Base-by-base conservation (phyloP, 2,329 filamentous ascomycete genomes). In the Alternaria atra region DNA sequence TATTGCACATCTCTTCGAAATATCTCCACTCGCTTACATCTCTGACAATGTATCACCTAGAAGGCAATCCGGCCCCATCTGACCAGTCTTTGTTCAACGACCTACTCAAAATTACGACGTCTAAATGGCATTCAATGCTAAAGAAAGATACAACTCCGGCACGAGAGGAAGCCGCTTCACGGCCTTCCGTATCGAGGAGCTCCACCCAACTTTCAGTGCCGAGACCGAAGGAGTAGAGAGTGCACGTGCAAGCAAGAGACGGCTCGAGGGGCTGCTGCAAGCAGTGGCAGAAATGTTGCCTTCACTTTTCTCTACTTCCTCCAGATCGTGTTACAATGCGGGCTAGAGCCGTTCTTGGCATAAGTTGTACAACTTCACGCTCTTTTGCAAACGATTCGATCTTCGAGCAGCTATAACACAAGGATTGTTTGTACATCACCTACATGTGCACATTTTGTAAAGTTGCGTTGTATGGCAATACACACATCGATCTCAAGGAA, bases 401-500 rank as follows among this genome's bases (percentile, higher is more conserved):
- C 17, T 23, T 25, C 39, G 7, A 42, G 20, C 20, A 8, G 25
- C 13, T 20, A 25, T 7, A 6, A 20, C 10, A 23, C 6, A 42
- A 42, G 12, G 25, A 7, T 13, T 12, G 12, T 42, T 17, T 7
- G 12, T 25, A 12, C 12, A 12, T 25, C 25, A 15, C 20, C 39
- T 6, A 25, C 20, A 42, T 86, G 20, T 77, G 80, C 47, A 81
- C 86, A 13, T 83, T 87, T 68, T 83, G 84, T 37, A 71, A 80
- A 8, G 85, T 85, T 1, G 77, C 77, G 13, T 77, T 88, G 12
- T 79, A 83, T 56, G 85, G 88, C 68, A 79, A 77, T 5, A 65
- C 73, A 1, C 86, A 89, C 67, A 80, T 88, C 30, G 76, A 78
- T 85, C 67, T 81, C 83, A 10, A 67, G 71, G 1, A 78, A 77